phyloP scores from a whole-genome alignment of 106 monocot genomes.

The Dendrobium officinale region DNA sequence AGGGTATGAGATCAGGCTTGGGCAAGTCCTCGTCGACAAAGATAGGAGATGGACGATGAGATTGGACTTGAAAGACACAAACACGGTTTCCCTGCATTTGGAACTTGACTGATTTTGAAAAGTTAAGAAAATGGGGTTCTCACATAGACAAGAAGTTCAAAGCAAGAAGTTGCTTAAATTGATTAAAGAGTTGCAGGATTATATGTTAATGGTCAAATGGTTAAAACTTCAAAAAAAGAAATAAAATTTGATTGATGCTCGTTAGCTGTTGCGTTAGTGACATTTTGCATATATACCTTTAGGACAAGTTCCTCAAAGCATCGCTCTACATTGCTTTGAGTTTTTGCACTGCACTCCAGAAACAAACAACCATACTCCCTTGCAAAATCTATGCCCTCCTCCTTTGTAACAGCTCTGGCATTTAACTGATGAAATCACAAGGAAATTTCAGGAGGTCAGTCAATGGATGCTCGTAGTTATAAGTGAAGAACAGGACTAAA shows the following conservation, averaged over 20 bases:
- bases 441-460: not conserved
- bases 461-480: not conserved
- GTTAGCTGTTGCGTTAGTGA: too few relatives aligned
- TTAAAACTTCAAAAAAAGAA: not conserved
- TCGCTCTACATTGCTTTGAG: constrained; percentile 55
- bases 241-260: too few relatives aligned
- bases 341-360: constrained; percentile 72
- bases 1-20: too few relatives aligned
- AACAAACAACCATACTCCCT: constrained; percentile 59
- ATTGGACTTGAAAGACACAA: too few relatives aligned
- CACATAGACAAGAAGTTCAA: not conserved
- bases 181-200: too few relatives aligned
- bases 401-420: constrained; percentile 58
- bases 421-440: constrained; percentile 35
- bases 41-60: too few relatives aligned
- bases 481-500: not conserved
- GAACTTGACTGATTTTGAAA: too few relatives aligned
- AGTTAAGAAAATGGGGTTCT: too few relatives aligned
- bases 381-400: constrained; percentile 68
- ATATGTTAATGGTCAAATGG: not conserved
- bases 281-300: constrained; percentile 33
- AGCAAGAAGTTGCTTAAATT: not conserved
- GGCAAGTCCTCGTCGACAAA: too few relatives aligned
- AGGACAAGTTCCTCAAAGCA: constrained; percentile 77
- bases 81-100: too few relatives aligned